Base-by-base conservation (phyloP, 2,329 filamentous ascomycete genomes). In the Talaromyces islandicus region DNA sequence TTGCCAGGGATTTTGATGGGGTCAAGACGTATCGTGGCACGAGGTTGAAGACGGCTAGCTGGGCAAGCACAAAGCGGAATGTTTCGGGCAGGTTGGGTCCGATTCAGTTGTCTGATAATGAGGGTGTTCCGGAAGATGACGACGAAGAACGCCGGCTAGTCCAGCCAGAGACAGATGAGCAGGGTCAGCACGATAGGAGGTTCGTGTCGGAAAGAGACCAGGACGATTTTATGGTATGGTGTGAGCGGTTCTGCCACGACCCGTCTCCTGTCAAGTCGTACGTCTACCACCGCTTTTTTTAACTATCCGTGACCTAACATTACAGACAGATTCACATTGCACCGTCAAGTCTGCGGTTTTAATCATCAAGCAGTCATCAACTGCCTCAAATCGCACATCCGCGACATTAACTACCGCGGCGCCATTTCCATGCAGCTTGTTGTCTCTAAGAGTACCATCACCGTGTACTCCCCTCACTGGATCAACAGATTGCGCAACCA, bases 401-500 rank as follows among this genome's bases (percentile, higher is more conserved):
- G 73, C 51, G 64, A 68, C 14, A 70, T 72, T 14, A 73, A 74
- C 57, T 77, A 77, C 64, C 68, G 67, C 54, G 74, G 74, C 55
- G 62, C 63, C 1, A 68, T 76, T 27, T 51, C n/a, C 29, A 67
- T 75, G 50, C 52, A 41, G 0, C 63, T 67, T 1, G 58, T 59
- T 1, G 57, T 68, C n/a, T 62, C 66, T n/a, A 67, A 74, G 58
- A 55, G 64, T 24, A 66, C 65, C 6, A 62, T 77, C 19, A 73
- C 70, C 21, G 62, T 77, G 55, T 75, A 74, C 62, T 75, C 74
- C 0, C 74, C 74, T 2, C 71, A 74, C 51, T 74, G 71, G 68
- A 66, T 76, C 53, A 77, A 77, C 63, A 68, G 61, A 1, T 57
- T 73, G 1, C 72, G 74, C n/a, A 66, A 68, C 7, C 74, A 73